Base-by-base conservation (phyloP, 2,329 filamentous ascomycete species). In the Cladophialophora exuberans region DNA sequence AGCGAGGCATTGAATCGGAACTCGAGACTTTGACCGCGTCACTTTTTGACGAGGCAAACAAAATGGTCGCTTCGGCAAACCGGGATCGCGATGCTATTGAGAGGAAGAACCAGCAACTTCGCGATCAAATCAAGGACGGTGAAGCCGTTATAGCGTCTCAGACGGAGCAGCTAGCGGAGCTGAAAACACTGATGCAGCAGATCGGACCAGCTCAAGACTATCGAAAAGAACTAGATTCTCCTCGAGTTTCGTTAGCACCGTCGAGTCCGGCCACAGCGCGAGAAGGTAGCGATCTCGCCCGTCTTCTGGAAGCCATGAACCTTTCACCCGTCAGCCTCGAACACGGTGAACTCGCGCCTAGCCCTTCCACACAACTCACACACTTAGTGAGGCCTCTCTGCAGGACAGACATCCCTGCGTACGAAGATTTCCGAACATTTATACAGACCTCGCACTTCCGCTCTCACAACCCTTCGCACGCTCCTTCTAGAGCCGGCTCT, bases 41-140 rank as follows among this genome's bases (percentile, higher is more conserved):
- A 23, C 80, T 99, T n/a, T 99, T 99, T 61, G 91, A 97, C 69
- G 93, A 99, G 77, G 94, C 94, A 45, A 97, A 99, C 75, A 92
- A 88, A 79, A 97, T 99, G 93, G 94, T 99, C 48, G 89, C 93
- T 35, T 85, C 84, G 13, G 93, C 93, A 31, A 90, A 96, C 58
- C 85, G 83, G 61, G 90, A 97, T 64, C 87, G 90, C 31, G 91
- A 97, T 62, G 81, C 82, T 3, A 77, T 92, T 36, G 86, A 91
- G 54, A 88, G 88, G 67, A 90, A 90, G 69, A 96, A 94, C 66
- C 90, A 96, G 54, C 90, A 95, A 72, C 81, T 97, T 47, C 89
- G 85, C 66, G 81, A 87, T 22, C 92, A 97, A 71, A 79, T 99
- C 49, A 84, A 84, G 53, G 93, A 99, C 69, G 93, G 89, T 0